Conservation (phyloP, 768 basidiomycete species). For the Steccherinum ochraceum region DNA sequence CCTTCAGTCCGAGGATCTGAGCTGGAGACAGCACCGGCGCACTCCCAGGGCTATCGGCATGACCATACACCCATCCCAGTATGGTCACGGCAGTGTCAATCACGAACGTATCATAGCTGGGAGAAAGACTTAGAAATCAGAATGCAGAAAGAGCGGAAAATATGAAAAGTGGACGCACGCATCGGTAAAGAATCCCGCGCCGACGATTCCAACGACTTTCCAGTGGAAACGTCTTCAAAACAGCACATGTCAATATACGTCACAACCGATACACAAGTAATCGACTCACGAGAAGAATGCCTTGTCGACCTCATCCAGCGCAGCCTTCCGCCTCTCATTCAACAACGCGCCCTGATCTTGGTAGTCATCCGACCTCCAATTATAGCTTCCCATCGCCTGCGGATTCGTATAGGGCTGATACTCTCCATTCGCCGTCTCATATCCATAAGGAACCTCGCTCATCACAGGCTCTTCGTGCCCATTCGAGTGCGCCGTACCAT, state of each 20-base stretch:
- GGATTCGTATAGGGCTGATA: neutral
- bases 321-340: neutral
- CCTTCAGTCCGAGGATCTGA: constrained; percentile 74
- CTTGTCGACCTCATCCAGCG: constrained; percentile 82
- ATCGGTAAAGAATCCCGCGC: constrained; percentile 87
- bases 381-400: neutral
- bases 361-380: neutral
- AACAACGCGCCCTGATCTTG: neutral
- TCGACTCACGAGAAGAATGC: constrained; percentile 70
- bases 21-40: neutral
- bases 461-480: neutral
- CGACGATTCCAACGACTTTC: constrained; percentile 51
- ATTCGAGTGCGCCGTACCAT: neutral
- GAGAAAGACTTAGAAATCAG: neutral
- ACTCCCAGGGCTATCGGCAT: constrained; percentile 16
- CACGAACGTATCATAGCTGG: constrained; percentile 79
- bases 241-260: neutral
- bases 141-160: constrained; percentile 1
- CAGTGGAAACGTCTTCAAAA: constrained; percentile 72
- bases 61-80: constrained; percentile 77
- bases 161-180: constrained; percentile 9
- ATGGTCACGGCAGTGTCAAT: constrained; percentile 83
- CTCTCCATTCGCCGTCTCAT: too few species aligned
- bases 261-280: neutral
- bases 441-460: neutral